Evolutionary conservation across 2,329 filamentous ascomycete species (phyloP).

Genomic region (Ciborinia camelliae): DNA sequence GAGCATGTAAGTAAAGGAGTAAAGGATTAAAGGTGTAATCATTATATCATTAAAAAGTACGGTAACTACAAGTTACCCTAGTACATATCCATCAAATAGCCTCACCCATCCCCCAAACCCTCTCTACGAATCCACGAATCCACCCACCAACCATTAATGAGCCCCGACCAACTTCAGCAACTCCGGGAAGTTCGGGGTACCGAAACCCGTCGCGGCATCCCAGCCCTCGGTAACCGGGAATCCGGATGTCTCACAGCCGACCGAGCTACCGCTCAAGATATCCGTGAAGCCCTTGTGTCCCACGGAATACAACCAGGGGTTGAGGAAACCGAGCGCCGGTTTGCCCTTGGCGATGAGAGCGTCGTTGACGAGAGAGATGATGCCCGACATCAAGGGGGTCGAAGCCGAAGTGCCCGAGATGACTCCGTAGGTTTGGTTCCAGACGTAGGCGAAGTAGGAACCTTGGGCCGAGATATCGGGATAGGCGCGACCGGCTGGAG

Average conservation of each 20-base stretch:
- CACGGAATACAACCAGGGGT: conserved; percentile 43
- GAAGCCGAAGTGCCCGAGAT: conserved; percentile 53
- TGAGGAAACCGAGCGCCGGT: conserved; percentile 43
- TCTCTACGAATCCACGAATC: too few relatives aligned
- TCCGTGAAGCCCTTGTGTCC: conserved; percentile 41
- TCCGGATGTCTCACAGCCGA: conserved; percentile 38
- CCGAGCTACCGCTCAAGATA: conserved; percentile 38
- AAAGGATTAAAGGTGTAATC: too few relatives aligned
- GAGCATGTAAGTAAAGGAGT: too few relatives aligned
- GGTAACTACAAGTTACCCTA: too few relatives aligned
- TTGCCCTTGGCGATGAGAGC: conserved; percentile 51
- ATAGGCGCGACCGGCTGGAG: conserved; percentile 43
- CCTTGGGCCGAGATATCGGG: conserved; percentile 56
- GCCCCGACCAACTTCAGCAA: conserved; percentile 1
- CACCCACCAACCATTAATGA: background rate
- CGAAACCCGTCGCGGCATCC: conserved; percentile 40
- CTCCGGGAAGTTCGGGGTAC: conserved; percentile 32
- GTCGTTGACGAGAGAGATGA: conserved; percentile 61
- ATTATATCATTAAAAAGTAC: conserved; percentile 7
- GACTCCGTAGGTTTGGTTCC: conserved; percentile 38
- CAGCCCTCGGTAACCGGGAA: conserved; percentile 37
- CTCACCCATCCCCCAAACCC: too few relatives aligned
- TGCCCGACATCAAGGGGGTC: conserved; percentile 52
- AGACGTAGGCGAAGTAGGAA: conserved; percentile 49
- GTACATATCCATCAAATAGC: too few relatives aligned